Evolutionary conservation across 306 rosid genomes (phyloP), one percentile per base, ranked within the genome.

Genomic region (Vachellia collinsii): DNA sequence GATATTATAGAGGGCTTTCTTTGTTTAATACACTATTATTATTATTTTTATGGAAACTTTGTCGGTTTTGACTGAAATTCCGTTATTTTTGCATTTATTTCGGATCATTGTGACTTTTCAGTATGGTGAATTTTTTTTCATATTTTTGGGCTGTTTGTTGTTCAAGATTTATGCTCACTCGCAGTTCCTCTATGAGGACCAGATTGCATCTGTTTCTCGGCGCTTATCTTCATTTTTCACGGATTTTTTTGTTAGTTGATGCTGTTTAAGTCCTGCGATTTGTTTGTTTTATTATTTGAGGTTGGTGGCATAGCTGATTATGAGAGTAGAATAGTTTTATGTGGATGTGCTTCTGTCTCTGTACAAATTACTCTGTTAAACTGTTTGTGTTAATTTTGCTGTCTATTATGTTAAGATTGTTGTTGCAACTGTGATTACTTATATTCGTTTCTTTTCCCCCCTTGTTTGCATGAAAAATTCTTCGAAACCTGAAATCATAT

Each of bases 41-140:
- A 0, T 51, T 50, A 20, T 66, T 39, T 37, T 37, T 71, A 43
- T 43, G 74, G 80, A 39, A 47, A 63, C 11, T 70, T 58, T 4
- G 50, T 10, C 53, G 69, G 53, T 77, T 47, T 80, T 86, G 67
- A 53, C 83, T 74, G 19, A 54, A 64, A 23, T 80, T 73, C 83
- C 85, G 20, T 61, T 77, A 51, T 71, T 71, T 65, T 51, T 11
- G 54, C 89, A 61, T 68, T 43, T 25, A 80, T 77, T 83, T 80
- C 83, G 87, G 85, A 86, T 86, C 85, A 6, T 81, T 81, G 70
- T 77, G 79, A 80, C 86, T 80, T 66, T 39, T 38, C 8, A 14
- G 12, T 63, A 7, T 70, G 10, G 73, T 79, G 38, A 19, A 19
- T 79, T 5, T 79, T 5, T 64, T 79, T 79, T 72, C 50, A 22